Evolutionary conservation across 345 rosid species (phyloP), one percentile per base, ranked within the genome.

Genomic region (Murraya koenigii): DNA sequence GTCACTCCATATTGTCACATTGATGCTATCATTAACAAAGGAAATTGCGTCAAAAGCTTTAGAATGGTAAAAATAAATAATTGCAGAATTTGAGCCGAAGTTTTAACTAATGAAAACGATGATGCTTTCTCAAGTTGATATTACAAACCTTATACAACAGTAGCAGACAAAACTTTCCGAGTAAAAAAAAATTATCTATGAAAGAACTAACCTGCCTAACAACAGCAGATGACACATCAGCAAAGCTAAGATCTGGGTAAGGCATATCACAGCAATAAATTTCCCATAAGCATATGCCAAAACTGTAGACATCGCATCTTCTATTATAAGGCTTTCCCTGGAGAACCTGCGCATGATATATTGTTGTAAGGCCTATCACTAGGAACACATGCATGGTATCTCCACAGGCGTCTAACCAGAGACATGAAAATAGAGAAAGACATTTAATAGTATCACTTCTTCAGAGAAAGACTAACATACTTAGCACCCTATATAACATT

Each of bases 231-330:
- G 97, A 87, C 19, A 93, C 92, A 76, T 93, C 97, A 11, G 83
- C 94, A 75, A 92, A 90, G 80, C 98, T 92, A 62, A 93, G 97
- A 87, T 92, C 82, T 14, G 94, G 88, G 63, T 93, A 93, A 54
- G 99, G 99, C 96, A 95, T 91, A 44, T 94, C 95, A 44, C 99
- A 95, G 76, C 99, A 95, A 84, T 95, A 95, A 39, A 88, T 95
- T 84, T 95, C 99, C 98, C 99, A 95, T 72, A 93, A 77, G 85
- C 99, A 95, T 80, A 93, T 95, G 79, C 98, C 99, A 49, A 95
- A 95, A 82, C 99, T 95, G 86, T 95, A 95, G 66, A 95, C 98
- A 75, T 95, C 99, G 14, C 98, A 95, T 60, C 90, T 91, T 81
- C 97, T 90, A 65, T 95, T 91, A 76, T 95, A 95, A 15, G 98